These are phyloP conservation scores for Talaromyces sp. DNA, from an alignment of 2,329 filamentous ascomycete species.

Conservation along the genomic window DNA sequence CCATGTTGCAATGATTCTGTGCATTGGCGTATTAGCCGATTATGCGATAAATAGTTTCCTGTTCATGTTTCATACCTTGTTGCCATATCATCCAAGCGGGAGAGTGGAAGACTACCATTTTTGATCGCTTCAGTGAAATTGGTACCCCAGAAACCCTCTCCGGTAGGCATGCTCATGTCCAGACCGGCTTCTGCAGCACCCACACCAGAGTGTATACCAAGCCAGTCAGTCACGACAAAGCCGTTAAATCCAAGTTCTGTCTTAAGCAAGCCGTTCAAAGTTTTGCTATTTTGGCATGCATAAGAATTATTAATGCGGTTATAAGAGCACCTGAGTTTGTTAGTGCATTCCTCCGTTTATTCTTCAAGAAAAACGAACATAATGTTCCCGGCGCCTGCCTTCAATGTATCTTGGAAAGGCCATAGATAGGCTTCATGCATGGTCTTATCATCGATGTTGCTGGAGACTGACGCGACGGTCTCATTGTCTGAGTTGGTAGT, in stretches of 20 bases:
- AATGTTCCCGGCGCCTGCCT: slow-evolving; percentile 59
- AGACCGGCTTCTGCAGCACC: slow-evolving; percentile 70
- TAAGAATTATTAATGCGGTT: slow-evolving; percentile 72
- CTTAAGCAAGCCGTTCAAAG: slow-evolving; percentile 76
- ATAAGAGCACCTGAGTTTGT: slow-evolving; percentile 18
- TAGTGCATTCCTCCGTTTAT: neutral
- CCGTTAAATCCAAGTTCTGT: slow-evolving; percentile 79
- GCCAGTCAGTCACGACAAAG: slow-evolving; percentile 79
- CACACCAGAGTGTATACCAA: slow-evolving; percentile 71
- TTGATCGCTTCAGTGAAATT: slow-evolving; percentile 58
- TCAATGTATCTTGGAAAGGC: slow-evolving; percentile 66
- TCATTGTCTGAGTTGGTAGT: slow-evolving; percentile 36
- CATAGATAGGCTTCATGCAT: slow-evolving; percentile 68
- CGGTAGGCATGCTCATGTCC: slow-evolving; percentile 80
- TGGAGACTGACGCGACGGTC: slow-evolving; percentile 52
- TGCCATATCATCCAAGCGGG: slow-evolving; percentile 64
- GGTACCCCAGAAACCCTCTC: slow-evolving; percentile 19
- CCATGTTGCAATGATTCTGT: slow-evolving; percentile 48
- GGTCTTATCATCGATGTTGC: slow-evolving; percentile 67
- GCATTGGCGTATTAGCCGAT: slow-evolving; percentile 3
- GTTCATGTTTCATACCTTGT: slow-evolving; percentile 40
- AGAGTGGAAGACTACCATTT: slow-evolving; percentile 61
- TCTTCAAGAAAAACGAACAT: slow-evolving; percentile 51
- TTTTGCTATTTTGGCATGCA: slow-evolving; percentile 75
- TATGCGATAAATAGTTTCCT: too few species aligned